Base-by-base conservation (phyloP, 129 eudicot species). In the Lactuca sativa region DNA sequence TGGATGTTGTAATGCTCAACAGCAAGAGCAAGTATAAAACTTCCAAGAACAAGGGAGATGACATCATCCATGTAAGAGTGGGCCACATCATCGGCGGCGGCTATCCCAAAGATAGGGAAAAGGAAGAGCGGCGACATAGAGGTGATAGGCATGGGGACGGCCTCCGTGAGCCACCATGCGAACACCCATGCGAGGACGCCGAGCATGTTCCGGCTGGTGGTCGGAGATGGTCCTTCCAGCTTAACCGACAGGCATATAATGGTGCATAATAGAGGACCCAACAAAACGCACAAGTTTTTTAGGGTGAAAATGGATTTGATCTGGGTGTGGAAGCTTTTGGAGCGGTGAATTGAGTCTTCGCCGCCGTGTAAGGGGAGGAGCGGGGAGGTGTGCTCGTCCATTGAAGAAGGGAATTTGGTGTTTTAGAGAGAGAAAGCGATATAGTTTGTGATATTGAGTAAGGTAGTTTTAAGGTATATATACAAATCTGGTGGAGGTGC, bases 131-230 rank as follows among this genome's bases (percentile, higher is more conserved):
- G 98, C 15, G 98, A 73, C 96, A 92, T 89, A 63, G 98, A 92
- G 13, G 98, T 86, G 43, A 92, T 57, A 3, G 98, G 98, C 98
- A 89, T 92, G 52, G 98, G 98, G 44, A 92, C 96, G 8, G 98
- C 95, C 90, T 89, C 95, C 16, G 98, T 92, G 10, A 89, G 62
- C 98, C 98, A 89, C 97, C 97, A 92, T 0, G 91, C 59, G 57
- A 92, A 86, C 67, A 91, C 74, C 97, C 96, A 92, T 6, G 81
- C 91, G 18, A 88, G 84, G 32, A 89, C 91, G 3, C 64, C 95
- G 71, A 86, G 16, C 98, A 92, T 88, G 49, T 82, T 83, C 37
- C 84, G 66, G 85, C 90, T 85, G 44, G 77, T 54, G 9, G 11
- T 41, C 41, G 84, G 72, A 9, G 37, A 64, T 16, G 84, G 63